Base-by-base conservation (phyloP, 306 rosid species). In the Corylus avellana region DNA sequence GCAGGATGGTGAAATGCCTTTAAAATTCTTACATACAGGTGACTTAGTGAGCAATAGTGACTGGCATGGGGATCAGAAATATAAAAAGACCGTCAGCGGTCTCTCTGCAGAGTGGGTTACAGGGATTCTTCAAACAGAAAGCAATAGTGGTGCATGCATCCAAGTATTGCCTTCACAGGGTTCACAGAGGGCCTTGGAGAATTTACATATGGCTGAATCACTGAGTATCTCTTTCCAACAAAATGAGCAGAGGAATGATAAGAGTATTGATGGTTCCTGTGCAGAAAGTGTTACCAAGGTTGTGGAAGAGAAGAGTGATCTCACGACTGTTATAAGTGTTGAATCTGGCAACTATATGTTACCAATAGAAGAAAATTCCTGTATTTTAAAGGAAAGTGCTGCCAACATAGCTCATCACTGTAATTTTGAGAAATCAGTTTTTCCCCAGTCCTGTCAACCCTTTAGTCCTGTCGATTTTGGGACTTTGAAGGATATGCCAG, bases 381-480 rank as follows among this genome's bases (percentile, higher is more conserved):
- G 78, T 76, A 78, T 77, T 53, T 77, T 79, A 72, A 80, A 90
- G 78, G 89, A 90, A 20, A 59, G 73, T 81, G 50, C 79, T 68
- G 35, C 80, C 16, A 79, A 75, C 56, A 69, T 78, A 64, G 25
- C 79, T 64, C 53, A 80, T 68, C 76, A 70, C 81, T 75, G 83
- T 77, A 62, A 77, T 75, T 51, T 63, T 77, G 82, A 83, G 55
- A 81, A 78, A 59, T 75, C 86, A 11, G 72, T 79, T 75, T 80
- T 82, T 77, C 90, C 72, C 12, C 88, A 76, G 66, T 84, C 78
- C 48, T 85, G 85, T 74, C 90, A 85, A 61, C 77, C 88, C 72
- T 84, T 68, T 32, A 79, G 76, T 77, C 74, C 75, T 77, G 82
- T 72, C 73, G 73, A 84, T 59, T 75, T 48, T 81, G 74, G 74